These are phyloP conservation scores for Neocucurbitaria cava DNA, from an alignment of 2,329 filamentous ascomycete species.

Conservation along the genomic window DNA sequence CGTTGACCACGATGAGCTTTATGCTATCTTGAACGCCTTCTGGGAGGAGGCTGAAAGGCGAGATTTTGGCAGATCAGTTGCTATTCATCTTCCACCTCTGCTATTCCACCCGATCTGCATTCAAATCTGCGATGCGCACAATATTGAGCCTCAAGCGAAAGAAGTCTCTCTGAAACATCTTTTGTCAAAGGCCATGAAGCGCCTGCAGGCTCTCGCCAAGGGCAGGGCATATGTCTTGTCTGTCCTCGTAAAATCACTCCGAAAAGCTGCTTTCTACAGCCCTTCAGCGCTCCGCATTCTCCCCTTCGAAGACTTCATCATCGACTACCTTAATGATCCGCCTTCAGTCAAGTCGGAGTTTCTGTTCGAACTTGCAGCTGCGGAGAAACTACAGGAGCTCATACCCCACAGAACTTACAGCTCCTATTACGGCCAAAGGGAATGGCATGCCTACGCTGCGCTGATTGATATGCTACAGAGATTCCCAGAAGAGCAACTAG, in stretches of 20 bases:
- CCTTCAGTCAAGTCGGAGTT: slow-evolving; percentile 54
- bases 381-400: slow-evolving; percentile 39
- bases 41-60: slow-evolving; percentile 58
- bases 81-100: slow-evolving; percentile 46
- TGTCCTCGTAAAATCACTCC: slow-evolving; percentile 37
- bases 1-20: slow-evolving; percentile 22
- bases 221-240: slow-evolving; percentile 46
- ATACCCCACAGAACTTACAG: slow-evolving; percentile 46
- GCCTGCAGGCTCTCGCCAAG: slow-evolving; percentile 39
- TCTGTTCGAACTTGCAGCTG: slow-evolving; percentile 53
- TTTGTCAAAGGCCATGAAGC: slow-evolving; percentile 30
- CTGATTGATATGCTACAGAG: slow-evolving; percentile 55
- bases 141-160: background rate
- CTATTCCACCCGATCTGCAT: slow-evolving; percentile 47
- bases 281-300: slow-evolving; percentile 42
- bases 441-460: slow-evolving; percentile 54
- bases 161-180: slow-evolving; percentile 19
- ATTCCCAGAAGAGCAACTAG: slow-evolving; percentile 37
- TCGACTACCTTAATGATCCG: slow-evolving; percentile 50
- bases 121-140: slow-evolving; percentile 18
- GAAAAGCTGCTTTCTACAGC: slow-evolving; percentile 35
- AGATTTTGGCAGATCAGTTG: slow-evolving; percentile 53
- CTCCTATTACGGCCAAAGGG: slow-evolving; percentile 54
- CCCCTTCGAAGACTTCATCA: slow-evolving; percentile 49
- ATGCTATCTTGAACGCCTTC: slow-evolving; percentile 42